Evolutionary conservation across 108 stramenopile genomes (phyloP), one percentile per base, ranked within the genome.

Genomic region (Schizochytrium sp.): DNA sequence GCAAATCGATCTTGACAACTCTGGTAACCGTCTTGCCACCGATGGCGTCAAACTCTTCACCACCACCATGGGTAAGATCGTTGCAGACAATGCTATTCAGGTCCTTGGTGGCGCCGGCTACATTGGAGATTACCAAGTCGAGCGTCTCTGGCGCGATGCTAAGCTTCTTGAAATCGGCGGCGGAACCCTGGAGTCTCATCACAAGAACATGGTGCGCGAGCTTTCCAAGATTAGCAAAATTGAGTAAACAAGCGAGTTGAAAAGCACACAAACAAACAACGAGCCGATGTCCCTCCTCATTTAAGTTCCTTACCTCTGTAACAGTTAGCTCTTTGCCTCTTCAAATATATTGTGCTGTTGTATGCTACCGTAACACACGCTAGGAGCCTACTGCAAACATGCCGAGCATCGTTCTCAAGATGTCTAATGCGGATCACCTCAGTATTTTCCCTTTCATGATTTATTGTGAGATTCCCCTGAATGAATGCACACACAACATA

Each of bases 81-180:
- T 99, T 12, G 97, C 98, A 19, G 99, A 99, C 93, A 93, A 97
- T 45, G 97, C 99, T 47, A 99, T 99, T 88, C 97, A 99, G 92
- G 96, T 97, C 5, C 94, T 99, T 90, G 99, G 99, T 57, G 99
- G 98, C 8, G 96, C 98, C 87, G 99, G 99, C 3, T 99, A 99
- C 93, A 95, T 96, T n/a, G 99, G 97, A 7, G 98, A 99, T 89
- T 99, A 99, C 90, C 93, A 88, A 72, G 98, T 99, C 5, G 99
- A 99, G 95, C 90, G 97, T 61, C 92, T 99, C 17, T 99, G 98
- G 98, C 93, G 99, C 38, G 99, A 99, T 94, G 94, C 97, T 46
- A 99, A 99, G 89, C 93, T 99, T 4, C 89, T 99, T 55, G 99
- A 99, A 91, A 99, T 99, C 83, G 99, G 99, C n/a, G 99, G 99